These are phyloP conservation scores for Avena sativa DNA, from an alignment of 176 grass and related monocot species.

Conservation along the genomic window DNA sequence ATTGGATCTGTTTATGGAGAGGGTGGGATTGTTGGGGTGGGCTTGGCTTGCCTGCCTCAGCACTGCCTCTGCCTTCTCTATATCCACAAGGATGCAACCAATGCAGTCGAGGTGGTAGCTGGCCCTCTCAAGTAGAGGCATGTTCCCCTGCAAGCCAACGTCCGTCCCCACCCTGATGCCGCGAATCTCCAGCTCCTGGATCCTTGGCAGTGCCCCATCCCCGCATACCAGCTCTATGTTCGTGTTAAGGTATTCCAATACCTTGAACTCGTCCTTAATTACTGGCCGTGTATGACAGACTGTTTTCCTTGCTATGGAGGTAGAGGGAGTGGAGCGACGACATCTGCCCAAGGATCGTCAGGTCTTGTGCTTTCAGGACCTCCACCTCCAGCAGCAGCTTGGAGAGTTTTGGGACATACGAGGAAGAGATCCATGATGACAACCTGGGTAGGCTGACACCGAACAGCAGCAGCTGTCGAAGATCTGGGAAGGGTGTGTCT, in stretches of 20 bases:
- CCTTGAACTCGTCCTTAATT: background rate
- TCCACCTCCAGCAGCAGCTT: background rate
- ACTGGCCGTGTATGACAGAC: background rate
- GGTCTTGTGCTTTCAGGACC: background rate
- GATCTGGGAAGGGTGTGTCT: no score
- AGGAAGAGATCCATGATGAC: no score
- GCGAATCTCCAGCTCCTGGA: background rate
- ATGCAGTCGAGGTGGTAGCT: background rate
- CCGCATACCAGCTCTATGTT: background rate
- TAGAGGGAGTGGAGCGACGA: background rate
- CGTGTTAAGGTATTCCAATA: background rate
- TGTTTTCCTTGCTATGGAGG: background rate
- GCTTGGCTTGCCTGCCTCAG: background rate
- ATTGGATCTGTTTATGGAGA: background rate
- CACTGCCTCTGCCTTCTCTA: background rate
- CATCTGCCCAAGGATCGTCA: background rate
- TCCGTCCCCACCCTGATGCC: background rate
- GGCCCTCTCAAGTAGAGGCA: background rate
- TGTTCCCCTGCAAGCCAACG: background rate
- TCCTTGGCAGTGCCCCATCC: background rate
- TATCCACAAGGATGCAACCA: accelerated
- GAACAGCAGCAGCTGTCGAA: no score
- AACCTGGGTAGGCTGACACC: no score
- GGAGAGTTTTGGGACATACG: no score
- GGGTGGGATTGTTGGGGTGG: background rate